phyloP scores from a whole-genome alignment of 2,329 filamentous ascomycete species.

The Aureobasidium namibiae region DNA sequence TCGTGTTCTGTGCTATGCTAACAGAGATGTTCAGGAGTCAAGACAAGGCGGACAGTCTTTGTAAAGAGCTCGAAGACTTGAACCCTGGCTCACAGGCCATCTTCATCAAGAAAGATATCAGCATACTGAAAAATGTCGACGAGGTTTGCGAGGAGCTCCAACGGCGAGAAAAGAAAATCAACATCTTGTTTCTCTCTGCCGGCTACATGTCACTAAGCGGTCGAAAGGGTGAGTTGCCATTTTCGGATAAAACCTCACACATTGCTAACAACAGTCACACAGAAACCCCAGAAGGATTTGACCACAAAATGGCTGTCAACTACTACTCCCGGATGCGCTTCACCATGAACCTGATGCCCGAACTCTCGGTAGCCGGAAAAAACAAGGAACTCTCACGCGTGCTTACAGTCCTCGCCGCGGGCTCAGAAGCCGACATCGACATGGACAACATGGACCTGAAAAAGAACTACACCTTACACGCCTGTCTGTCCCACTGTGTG shows the following conservation, averaged over 20 bases:
- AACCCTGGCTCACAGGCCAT: conserved; percentile 30
- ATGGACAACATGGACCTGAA: conserved; percentile 38
- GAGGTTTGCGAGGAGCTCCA: conserved; percentile 40
- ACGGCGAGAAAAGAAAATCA: conserved; percentile 43
- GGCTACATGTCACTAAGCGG: conserved; percentile 39
- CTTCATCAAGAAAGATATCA: conserved; percentile 37
- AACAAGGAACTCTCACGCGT: conserved; percentile 41
- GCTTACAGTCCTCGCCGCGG: conserved; percentile 46
- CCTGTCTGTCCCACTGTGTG: conserved; percentile 35
- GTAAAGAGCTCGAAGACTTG: conserved; percentile 29
- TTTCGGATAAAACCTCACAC: neutral
- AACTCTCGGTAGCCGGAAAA: conserved; percentile 38
- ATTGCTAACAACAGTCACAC: neutral
- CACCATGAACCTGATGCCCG: conserved; percentile 48
- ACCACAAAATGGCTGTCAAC: conserved; percentile 42
- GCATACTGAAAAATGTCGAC: conserved; percentile 34
- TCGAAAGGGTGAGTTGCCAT: conserved; percentile 20
- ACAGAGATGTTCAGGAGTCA: conserved; percentile 24
- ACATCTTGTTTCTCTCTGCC: conserved; percentile 47
- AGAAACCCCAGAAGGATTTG: conserved; percentile 53
- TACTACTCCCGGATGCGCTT: conserved; percentile 54
- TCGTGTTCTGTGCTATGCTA: neutral
- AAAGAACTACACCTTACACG: conserved; percentile 30
- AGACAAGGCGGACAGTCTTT: conserved; percentile 29
- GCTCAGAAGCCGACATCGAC: conserved; percentile 45